These are phyloP conservation scores for Mrakia gelida DNA, from an alignment of 768 basidiomycete species.

Conservation along the genomic window DNA sequence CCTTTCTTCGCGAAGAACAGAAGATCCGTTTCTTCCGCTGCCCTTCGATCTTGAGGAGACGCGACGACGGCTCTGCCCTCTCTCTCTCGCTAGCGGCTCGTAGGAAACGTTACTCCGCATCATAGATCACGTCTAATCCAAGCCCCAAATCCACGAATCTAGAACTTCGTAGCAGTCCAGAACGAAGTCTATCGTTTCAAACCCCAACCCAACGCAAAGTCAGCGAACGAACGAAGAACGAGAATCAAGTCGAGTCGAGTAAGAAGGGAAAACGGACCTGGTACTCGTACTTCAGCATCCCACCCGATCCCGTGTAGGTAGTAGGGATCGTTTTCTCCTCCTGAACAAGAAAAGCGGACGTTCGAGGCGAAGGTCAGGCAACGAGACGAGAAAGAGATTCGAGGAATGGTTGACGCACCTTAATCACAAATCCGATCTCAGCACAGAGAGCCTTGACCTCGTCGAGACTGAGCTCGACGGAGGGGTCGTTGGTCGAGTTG, in stretches of 20 bases:
- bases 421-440: conserved; percentile 73
- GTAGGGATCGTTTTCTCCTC: conserved; percentile 74
- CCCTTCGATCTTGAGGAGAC: too few species aligned
- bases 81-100: too few species aligned
- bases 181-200: background rate
- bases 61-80: too few species aligned
- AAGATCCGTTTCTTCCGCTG: too few species aligned
- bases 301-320: conserved; percentile 74
- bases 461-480: conserved; percentile 78
- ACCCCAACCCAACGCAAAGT: background rate
- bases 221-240: background rate
- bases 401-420: conserved; percentile 51
- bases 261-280: conserved; percentile 43
- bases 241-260: background rate
- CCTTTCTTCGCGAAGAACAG: too few species aligned
- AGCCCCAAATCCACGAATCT: background rate
- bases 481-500: conserved; percentile 48
- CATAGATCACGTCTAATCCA: too few species aligned
- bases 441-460: conserved; percentile 74
- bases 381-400: background rate
- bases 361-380: background rate
- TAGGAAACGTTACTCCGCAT: too few species aligned
- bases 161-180: conserved; percentile 18
- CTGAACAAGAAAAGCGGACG: conserved; percentile 46
- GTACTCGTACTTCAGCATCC: conserved; percentile 81